Percentiles rank a stretch among this genome's conserved stretches.
Evolutionary conservation across 1,139 yeast genomes (phyloP).

Genomic region (Taphrina populina): DNA sequence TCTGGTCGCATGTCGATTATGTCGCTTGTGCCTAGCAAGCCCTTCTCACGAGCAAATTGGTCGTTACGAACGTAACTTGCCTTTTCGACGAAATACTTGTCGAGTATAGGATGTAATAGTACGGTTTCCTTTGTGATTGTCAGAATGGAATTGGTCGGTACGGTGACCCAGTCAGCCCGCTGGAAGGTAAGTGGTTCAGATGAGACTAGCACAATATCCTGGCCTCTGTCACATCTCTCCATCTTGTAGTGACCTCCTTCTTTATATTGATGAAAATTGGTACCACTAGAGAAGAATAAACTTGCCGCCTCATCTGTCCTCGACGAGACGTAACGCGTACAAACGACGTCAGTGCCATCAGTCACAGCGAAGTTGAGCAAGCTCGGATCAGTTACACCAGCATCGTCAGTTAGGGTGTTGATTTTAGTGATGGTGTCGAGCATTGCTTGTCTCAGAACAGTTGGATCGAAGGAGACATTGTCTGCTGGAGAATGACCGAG

Average conservation of each 20-base stretch:
- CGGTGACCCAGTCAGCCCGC: conserved; percentile 95
- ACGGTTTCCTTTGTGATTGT: conserved; percentile 84
- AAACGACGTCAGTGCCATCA: conserved; percentile 86
- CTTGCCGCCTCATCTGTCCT: conserved; percentile 94
- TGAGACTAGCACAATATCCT: conserved; percentile 93
- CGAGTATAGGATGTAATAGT: conserved; percentile 73
- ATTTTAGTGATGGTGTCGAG: conserved; percentile 69
- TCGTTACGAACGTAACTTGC: conserved; percentile 16
- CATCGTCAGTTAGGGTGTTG: conserved; percentile 64
- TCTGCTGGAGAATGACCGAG: conserved; percentile 71
- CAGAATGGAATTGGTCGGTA: conserved; percentile 86
- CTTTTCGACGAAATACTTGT: conserved; percentile 25
- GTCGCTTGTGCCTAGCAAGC: conserved; percentile 10
- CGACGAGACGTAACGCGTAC: conserved; percentile 83
- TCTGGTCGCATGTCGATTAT: conserved; percentile 12
- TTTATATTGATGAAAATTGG: conserved; percentile 80
- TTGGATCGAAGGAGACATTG: conserved; percentile 54
- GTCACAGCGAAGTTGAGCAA: conserved; percentile 90
- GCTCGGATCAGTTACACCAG: conserved; percentile 68
- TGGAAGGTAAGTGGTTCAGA: conserved; percentile 95
- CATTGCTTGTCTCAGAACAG: conserved; percentile 64
- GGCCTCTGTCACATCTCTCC: conserved; percentile 90
- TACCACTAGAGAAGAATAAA: conserved; percentile 80
- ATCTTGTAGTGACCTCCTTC: conserved; percentile 83
- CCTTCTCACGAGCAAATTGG: conserved; percentile 19